A percentile compares a stretch with the other conserved stretches of the same genome.
These are phyloP conservation scores for Ascomycota sp. DNA, from an alignment of 2,329 filamentous ascomycete species.

Conservation along the genomic window DNA sequence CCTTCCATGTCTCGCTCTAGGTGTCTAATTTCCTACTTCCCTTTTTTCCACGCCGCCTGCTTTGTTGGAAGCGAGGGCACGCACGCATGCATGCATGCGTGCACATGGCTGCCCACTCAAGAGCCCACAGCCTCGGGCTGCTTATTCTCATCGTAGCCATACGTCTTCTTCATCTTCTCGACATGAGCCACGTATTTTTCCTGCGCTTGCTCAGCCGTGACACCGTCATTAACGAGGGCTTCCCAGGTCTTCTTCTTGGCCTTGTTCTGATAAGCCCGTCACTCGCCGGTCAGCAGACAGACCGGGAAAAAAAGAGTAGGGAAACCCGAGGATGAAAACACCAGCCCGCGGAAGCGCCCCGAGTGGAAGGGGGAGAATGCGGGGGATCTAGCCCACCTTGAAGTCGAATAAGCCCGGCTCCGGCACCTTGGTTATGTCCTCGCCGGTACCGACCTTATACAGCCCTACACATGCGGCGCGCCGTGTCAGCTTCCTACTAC, in stretches of 20 bases:
- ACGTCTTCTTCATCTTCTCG: slow-evolving; percentile 47
- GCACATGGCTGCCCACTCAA: too few species aligned
- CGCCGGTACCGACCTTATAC: slow-evolving; percentile 36
- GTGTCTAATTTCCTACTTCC: too few species aligned
- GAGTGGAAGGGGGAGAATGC: background rate
- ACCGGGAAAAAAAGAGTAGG: background rate
- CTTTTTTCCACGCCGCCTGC: too few species aligned
- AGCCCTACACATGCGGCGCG: slow-evolving; percentile 20
- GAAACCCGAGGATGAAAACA: background rate
- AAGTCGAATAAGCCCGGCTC: slow-evolving; percentile 51
- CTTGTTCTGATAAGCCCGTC: slow-evolving; percentile 37
- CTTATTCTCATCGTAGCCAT: slow-evolving; percentile 48
- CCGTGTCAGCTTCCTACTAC: background rate
- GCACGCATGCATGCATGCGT: too few species aligned
- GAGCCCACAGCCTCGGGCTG: slow-evolving; percentile 36
- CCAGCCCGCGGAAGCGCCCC: background rate
- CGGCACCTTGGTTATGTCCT: slow-evolving; percentile 34
- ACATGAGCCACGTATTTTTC: slow-evolving; percentile 55
- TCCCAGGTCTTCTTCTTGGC: slow-evolving; percentile 66
- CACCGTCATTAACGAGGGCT: slow-evolving; percentile 41
- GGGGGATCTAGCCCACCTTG: slow-evolving; percentile 24
- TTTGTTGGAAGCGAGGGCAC: too few species aligned
- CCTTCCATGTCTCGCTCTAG: too few species aligned
- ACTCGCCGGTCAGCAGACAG: background rate
- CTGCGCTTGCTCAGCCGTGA: slow-evolving; percentile 48